Evolutionary conservation across 2,329 filamentous ascomycete genomes (phyloP).

Genomic region (Beauveria bassiana): DNA sequence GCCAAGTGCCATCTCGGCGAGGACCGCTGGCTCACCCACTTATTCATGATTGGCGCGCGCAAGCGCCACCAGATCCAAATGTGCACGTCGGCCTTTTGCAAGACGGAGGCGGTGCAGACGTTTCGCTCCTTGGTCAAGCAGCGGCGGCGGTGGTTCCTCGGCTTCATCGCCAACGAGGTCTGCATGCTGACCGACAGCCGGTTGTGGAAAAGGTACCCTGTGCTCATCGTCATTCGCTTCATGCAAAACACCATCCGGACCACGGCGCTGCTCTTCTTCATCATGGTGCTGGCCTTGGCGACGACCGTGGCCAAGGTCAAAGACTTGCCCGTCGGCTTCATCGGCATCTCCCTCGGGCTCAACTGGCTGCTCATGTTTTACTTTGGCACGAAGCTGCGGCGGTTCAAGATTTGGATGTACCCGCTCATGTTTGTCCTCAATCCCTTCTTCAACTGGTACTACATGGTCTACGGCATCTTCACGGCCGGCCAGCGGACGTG

Average conservation of each 20-base stretch:
- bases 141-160: slow-evolving; percentile 89
- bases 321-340: slow-evolving; percentile 85
- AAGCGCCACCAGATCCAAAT: slow-evolving; percentile 93
- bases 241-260: slow-evolving; percentile 96
- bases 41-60: slow-evolving; percentile 97
- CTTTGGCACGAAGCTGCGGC: slow-evolving; percentile 77
- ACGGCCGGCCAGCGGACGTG: slow-evolving; percentile 91
- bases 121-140: slow-evolving; percentile 85
- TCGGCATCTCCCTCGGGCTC: slow-evolving; percentile 81
- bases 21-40: slow-evolving; percentile 92
- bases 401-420: slow-evolving; percentile 93
- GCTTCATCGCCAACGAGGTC: slow-evolving; percentile 95
- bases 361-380: slow-evolving; percentile 97
- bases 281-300: slow-evolving; percentile 79
- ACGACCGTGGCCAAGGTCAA: slow-evolving; percentile 72
- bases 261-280: slow-evolving; percentile 87
- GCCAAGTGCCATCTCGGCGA: slow-evolving; percentile 93
- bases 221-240: slow-evolving; percentile 79
- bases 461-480: slow-evolving; percentile 96
- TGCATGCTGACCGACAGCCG: slow-evolving; percentile 96
- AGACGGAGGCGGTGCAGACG: slow-evolving; percentile 92
- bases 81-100: slow-evolving; percentile 96
- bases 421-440: slow-evolving; percentile 93
- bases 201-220: slow-evolving; percentile 83
- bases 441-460: slow-evolving; percentile 96